Conservation (phyloP, 768 basidiomycete genomes). For the Tubosaeta brunneosetosa region DNA sequence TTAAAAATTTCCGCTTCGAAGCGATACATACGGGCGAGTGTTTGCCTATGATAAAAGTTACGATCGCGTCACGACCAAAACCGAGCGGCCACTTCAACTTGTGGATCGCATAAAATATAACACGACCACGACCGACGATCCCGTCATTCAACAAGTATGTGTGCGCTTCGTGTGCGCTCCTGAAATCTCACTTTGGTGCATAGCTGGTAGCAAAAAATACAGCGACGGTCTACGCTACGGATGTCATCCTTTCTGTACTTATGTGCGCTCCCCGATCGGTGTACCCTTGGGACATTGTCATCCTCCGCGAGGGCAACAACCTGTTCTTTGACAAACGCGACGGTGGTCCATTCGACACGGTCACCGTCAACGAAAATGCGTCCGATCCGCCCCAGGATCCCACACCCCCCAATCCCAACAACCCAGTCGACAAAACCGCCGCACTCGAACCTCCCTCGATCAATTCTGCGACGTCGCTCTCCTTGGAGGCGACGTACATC, state of each 20-base stretch:
- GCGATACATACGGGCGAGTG: conserved; percentile 83
- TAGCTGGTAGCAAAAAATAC: conserved; percentile 77
- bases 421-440: conserved; percentile 60
- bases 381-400: conserved; percentile 89
- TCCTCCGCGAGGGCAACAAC: conserved; percentile 87
- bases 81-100: conserved; percentile 84
- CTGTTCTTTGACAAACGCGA: conserved; percentile 97
- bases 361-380: conserved; percentile 98
- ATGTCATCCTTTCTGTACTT: conserved; percentile 89
- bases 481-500: conserved; percentile 97
- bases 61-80: conserved; percentile 93
- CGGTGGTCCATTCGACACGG: conserved; percentile 93
- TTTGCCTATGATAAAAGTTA: conserved; percentile 92
- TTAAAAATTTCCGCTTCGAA: conserved; percentile 28
- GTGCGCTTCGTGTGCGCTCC: neutral
- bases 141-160: conserved; percentile 84
- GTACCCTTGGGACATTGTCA: conserved; percentile 98
- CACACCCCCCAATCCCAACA: conserved; percentile 70
- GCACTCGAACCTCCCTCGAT: conserved; percentile 74
- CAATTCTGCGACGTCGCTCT: conserved; percentile 90
- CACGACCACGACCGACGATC: conserved; percentile 96
- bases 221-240: conserved; percentile 90
- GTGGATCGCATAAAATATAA: conserved; percentile 97
- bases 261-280: conserved; percentile 96
- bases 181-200: conserved; percentile 4